These are phyloP conservation scores for Atractiella rhizophila DNA, from an alignment of 768 basidiomycete species.

Conservation along the genomic window DNA sequence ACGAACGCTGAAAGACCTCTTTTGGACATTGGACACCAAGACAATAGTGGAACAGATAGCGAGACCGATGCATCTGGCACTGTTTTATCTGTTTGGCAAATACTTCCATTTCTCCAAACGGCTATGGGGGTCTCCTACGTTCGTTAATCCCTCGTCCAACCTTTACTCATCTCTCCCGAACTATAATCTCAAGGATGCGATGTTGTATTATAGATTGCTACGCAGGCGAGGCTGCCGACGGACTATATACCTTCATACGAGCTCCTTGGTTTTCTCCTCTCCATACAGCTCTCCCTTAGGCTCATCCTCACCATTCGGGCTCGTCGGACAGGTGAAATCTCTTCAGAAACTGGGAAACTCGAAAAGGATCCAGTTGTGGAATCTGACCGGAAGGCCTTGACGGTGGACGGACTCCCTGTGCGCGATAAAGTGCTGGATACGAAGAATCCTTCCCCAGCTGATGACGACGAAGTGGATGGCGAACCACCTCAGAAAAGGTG, in stretches of 20 bases:
- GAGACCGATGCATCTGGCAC: slow-evolving; percentile 14
- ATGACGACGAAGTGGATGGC: slow-evolving; percentile 3
- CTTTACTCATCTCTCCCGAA: no score
- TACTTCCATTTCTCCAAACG: slow-evolving; percentile 17
- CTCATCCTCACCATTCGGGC: slow-evolving; percentile 5
- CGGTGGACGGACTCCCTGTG: slow-evolving; percentile 14
- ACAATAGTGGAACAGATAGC: slow-evolving; percentile 14
- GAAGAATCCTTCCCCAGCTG: slow-evolving; percentile 11
- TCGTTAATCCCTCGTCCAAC: no score
- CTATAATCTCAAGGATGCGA: not conserved
- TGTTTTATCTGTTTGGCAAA: slow-evolving; percentile 17
- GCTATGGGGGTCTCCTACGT: slow-evolving; percentile 12
- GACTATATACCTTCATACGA: slow-evolving; percentile 17
- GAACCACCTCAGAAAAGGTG: slow-evolving; percentile 9
- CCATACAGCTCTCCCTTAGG: slow-evolving; percentile 13
- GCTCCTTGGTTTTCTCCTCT: slow-evolving; percentile 17
- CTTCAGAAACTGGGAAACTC: no score
- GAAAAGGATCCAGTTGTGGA: not conserved
- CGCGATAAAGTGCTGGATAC: slow-evolving; percentile 13
- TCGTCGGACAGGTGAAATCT: slow-evolving; percentile 1
- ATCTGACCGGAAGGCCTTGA: slow-evolving; percentile 3
- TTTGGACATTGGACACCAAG: slow-evolving; percentile 8
- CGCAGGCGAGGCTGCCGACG: slow-evolving; percentile 3
- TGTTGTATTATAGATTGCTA: no score
- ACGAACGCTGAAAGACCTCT: no score